These are phyloP conservation scores for Rhytidiadelphus loreus DNA, from an alignment of 225 moss, liverwort and hornwort genomes.

Conservation along the genomic window DNA sequence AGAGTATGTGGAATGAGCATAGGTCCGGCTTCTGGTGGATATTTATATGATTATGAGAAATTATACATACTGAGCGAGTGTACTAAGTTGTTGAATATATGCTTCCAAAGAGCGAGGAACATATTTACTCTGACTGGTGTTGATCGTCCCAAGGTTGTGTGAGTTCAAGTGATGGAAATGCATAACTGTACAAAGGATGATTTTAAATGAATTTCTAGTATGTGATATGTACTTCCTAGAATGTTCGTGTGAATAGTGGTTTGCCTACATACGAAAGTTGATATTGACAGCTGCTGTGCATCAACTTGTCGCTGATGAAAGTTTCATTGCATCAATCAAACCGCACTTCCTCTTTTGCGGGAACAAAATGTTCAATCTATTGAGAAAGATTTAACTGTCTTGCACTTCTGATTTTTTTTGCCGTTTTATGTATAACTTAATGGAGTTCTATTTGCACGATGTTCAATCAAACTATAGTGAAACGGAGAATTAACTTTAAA, in stretches of 20 bases:
- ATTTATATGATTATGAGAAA: background rate
- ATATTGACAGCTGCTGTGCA: background rate
- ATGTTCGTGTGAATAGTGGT: background rate
- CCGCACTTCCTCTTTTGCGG: background rate
- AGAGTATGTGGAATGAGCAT: background rate
- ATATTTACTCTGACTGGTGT: background rate
- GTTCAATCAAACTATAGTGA: background rate
- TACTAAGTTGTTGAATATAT: background rate
- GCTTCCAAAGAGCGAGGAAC: background rate
- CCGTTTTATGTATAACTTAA: background rate
- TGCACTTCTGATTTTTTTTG: background rate
- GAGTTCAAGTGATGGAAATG: background rate
- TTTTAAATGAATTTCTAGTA: background rate
- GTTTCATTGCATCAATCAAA: background rate
- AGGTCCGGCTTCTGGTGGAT: background rate
- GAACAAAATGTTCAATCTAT: background rate
- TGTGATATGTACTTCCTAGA: background rate
- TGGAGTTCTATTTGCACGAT: background rate
- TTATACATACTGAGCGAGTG: too few species aligned
- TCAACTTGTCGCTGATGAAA: background rate
- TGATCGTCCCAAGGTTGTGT: background rate
- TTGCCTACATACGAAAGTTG: too few species aligned
- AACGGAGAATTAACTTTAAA: background rate
- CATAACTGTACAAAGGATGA: background rate
- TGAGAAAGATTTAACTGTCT: background rate